Conservation (phyloP, 2,329 filamentous ascomycete species). For the Monilinia aucupariae region DNA sequence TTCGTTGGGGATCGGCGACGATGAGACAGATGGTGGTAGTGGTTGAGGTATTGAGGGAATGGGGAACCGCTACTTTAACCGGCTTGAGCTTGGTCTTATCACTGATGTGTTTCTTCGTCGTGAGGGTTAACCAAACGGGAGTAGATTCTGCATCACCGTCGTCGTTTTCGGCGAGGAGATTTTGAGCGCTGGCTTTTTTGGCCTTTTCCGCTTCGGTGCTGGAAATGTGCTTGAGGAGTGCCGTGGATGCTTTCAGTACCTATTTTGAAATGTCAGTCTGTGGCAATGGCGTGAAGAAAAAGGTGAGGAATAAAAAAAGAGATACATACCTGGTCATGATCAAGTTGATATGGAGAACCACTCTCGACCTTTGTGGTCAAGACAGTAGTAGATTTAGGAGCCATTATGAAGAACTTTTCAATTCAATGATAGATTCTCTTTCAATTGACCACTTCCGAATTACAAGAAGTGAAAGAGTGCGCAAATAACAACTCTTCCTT, state of each 20-base stretch:
- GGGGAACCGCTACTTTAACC: slow-evolving; percentile 71
- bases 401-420: slow-evolving; percentile 23
- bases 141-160: slow-evolving; percentile 41
- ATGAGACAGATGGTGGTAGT: slow-evolving; percentile 77
- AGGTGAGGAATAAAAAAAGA: slow-evolving; percentile 7
- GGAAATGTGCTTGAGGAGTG: slow-evolving; percentile 57
- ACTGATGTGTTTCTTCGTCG: slow-evolving; percentile 59
- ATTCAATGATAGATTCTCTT: not conserved
- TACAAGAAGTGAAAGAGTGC: not conserved
- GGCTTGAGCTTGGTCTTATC: slow-evolving; percentile 80
- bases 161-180: slow-evolving; percentile 43
- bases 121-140: slow-evolving; percentile 58
- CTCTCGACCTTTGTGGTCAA: slow-evolving; percentile 34
- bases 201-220: slow-evolving; percentile 43
- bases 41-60: slow-evolving; percentile 64
- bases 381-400: slow-evolving; percentile 29
- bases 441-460: not conserved
- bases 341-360: slow-evolving; percentile 35
- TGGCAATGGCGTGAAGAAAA: not conserved
- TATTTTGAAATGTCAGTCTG: slow-evolving; percentile 31
- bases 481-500: slow-evolving; percentile 9
- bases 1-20: slow-evolving; percentile 72
- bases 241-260: slow-evolving; percentile 58
- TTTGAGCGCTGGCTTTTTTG: slow-evolving; percentile 47
- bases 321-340: slow-evolving; percentile 34